Conservation (phyloP, 2,329 filamentous ascomycete genomes). For the Chaetomium globosum region DNA sequence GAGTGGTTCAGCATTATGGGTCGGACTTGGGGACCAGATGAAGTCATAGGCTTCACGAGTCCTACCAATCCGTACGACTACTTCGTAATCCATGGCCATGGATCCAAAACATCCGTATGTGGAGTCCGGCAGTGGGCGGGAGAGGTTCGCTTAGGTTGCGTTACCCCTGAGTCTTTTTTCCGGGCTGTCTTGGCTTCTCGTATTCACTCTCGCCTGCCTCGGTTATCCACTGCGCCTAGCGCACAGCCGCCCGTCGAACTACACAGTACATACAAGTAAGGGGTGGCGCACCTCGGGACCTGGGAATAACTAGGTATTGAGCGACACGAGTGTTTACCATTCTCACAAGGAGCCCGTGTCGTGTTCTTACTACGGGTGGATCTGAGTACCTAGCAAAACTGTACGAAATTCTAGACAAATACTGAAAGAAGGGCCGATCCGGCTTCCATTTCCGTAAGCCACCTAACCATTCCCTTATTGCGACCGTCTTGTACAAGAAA, state of each 20-base stretch:
- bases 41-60: too few relatives aligned
- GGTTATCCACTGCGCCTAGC: not conserved
- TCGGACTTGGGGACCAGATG: too few relatives aligned
- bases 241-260: not conserved
- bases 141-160: not conserved
- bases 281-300: not conserved
- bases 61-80: not conserved
- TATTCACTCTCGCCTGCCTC: not conserved
- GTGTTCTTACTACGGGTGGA: not conserved
- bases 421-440: too few relatives aligned
- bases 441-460: not conserved
- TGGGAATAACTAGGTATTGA: not conserved
- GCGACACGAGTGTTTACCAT: not conserved
- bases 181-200: not conserved
- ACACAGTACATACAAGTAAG: not conserved
- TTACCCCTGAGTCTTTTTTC: not conserved
- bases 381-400: not conserved
- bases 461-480: not conserved
- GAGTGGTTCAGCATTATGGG: not conserved
- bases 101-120: not conserved
- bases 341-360: not conserved
- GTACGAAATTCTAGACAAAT: not conserved
- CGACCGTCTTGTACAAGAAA: not conserved
- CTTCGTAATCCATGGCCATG: not conserved
- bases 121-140: too few relatives aligned